These are phyloP conservation scores for Picochlorum sp. DNA, from an alignment of 139 green algal species.

Conservation along the genomic window DNA sequence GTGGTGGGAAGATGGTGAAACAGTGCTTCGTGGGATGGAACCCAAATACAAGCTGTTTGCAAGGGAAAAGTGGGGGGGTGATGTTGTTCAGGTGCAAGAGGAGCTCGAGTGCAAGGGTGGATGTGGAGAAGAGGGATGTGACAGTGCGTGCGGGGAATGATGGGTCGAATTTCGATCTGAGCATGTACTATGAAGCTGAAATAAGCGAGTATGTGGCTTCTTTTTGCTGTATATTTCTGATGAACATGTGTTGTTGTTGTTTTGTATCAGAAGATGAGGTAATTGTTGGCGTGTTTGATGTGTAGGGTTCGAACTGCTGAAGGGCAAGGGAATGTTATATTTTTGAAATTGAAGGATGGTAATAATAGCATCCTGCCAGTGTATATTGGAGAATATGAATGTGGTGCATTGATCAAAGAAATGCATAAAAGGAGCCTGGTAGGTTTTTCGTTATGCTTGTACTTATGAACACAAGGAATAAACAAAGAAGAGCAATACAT, in stretches of 20 bases:
- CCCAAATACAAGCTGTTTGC: neutral
- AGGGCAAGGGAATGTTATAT: conserved; percentile 27
- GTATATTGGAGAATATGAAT: conserved; percentile 45
- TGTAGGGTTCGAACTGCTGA: conserved; percentile 20
- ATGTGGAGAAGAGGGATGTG: too few species aligned
- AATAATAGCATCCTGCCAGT: conserved; percentile 28
- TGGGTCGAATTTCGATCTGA: neutral
- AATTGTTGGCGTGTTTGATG: neutral
- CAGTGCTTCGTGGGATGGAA: neutral
- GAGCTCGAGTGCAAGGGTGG: too few species aligned
- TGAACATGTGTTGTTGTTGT: too few species aligned
- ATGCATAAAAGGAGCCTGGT: conserved; percentile 27
- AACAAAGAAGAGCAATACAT: too few species aligned
- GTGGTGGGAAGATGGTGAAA: neutral
- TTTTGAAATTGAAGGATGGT: conserved; percentile 32
- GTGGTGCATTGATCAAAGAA: conserved; percentile 27
- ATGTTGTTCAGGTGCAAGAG: too few species aligned
- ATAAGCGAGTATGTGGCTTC: too few species aligned
- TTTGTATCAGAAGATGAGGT: too few species aligned
- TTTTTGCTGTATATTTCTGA: too few species aligned
- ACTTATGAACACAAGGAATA: neutral
- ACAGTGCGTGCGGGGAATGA: too few species aligned
- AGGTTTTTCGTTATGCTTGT: neutral
- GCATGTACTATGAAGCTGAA: neutral
- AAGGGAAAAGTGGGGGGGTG: neutral